These are phyloP conservation scores for Cytidiella melzeri DNA, from an alignment of 768 basidiomycete species.

Conservation along the genomic window DNA sequence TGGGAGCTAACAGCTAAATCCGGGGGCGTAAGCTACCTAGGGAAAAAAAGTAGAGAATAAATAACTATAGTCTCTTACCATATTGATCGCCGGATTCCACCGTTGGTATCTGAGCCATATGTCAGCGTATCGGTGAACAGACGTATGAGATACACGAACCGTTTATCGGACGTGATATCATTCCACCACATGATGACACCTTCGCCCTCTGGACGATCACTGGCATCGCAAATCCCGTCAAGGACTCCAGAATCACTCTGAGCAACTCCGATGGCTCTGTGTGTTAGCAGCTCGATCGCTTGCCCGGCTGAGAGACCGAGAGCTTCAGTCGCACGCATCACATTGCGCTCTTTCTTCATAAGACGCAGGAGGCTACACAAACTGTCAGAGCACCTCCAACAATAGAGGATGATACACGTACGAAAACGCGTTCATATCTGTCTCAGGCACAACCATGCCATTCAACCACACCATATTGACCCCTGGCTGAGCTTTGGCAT, in stretches of 20 bases:
- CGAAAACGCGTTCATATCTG: constrained; percentile 69
- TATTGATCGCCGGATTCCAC: constrained; percentile 18
- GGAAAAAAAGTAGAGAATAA: not conserved
- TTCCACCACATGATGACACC: constrained; percentile 82
- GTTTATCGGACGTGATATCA: constrained; percentile 77
- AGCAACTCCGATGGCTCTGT: constrained; percentile 47
- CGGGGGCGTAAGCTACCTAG: constrained; percentile 13
- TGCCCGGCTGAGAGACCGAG: constrained; percentile 59
- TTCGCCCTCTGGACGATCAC: constrained; percentile 77
- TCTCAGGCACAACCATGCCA: constrained; percentile 53
- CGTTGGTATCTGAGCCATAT: constrained; percentile 13
- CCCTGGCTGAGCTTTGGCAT: constrained; percentile 45
- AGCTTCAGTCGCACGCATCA: constrained; percentile 51
- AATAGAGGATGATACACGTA: too few relatives aligned
- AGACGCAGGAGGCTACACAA: constrained; percentile 53
- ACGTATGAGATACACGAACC: constrained; percentile 35
- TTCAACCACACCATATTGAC: constrained; percentile 74
- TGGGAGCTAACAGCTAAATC: constrained; percentile 63
- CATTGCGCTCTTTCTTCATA: constrained; percentile 62
- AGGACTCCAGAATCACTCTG: constrained; percentile 43
- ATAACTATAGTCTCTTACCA: not conserved
- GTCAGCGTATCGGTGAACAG: constrained; percentile 5
- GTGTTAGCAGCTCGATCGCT: constrained; percentile 68
- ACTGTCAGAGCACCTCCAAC: too few relatives aligned
- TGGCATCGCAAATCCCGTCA: constrained; percentile 86